Conservation (phyloP, 352 stramenopile species). For the Blastocystis sp. region DNA sequence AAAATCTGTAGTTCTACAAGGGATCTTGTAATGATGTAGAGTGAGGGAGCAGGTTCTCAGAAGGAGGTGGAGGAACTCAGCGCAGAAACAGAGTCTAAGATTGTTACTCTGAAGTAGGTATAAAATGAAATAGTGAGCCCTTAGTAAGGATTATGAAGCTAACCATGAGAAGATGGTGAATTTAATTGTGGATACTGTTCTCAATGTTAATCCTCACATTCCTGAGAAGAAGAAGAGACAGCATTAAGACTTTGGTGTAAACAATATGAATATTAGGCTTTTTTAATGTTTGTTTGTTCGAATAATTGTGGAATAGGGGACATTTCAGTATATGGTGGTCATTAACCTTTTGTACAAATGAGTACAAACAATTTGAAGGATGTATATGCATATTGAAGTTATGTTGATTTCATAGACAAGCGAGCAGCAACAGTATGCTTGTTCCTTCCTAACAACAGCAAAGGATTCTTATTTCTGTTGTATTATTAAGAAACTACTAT, state of each 20-base stretch:
- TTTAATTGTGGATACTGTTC: slow-evolving; percentile 39
- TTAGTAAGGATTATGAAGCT: slow-evolving; percentile 43
- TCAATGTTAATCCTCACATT: slow-evolving; percentile 53
- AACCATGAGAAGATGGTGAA: slow-evolving; percentile 56
- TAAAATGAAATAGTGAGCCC: neutral
- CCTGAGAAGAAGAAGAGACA: slow-evolving; percentile 43
- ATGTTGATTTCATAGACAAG: neutral
- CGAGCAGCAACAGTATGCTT: neutral
- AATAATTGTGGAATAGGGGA: neutral
- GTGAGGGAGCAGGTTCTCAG: slow-evolving; percentile 1
- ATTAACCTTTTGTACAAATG: neutral
- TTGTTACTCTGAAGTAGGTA: slow-evolving; percentile 29
- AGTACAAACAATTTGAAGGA: neutral
- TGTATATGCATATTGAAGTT: neutral
- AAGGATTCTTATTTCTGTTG: neutral
- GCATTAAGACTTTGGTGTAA: neutral
- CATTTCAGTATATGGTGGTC: neutral
- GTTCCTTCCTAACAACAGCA: neutral
- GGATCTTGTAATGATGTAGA: neutral
- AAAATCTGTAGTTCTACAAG: neutral
- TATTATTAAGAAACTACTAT: neutral
- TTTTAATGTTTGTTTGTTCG: neutral
- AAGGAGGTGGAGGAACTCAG: slow-evolving; percentile 52
- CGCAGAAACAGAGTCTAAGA: neutral
- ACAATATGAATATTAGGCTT: neutral